Percentiles rank a stretch among this genome's conserved stretches.
phyloP scores from a whole-genome alignment of 2,329 filamentous ascomycete species.

The Colletotrichum euphorbiae region DNA sequence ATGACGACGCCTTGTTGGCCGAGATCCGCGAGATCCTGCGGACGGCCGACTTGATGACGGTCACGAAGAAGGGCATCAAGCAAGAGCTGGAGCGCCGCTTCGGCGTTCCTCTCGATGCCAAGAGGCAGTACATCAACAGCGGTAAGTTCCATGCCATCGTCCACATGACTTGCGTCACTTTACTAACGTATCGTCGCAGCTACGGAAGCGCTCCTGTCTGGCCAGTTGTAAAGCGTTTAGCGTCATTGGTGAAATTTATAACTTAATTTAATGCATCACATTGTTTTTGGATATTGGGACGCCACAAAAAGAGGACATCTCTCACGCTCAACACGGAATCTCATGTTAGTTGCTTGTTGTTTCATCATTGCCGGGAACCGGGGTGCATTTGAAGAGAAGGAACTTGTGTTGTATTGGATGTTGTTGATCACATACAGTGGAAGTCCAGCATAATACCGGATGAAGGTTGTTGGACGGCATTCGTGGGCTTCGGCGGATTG shows the following conservation, averaged over 20 bases:
- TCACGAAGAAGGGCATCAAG: slow-evolving; percentile 99
- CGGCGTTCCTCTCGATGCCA: slow-evolving; percentile 84
- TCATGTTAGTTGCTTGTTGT: background rate
- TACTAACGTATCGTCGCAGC: slow-evolving; percentile 57
- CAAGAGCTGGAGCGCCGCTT: slow-evolving; percentile 91
- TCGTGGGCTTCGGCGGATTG: slow-evolving; percentile 7
- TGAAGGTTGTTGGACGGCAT: background rate
- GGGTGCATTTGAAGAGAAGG: background rate
- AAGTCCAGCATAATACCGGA: slow-evolving; percentile 35
- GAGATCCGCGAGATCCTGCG: slow-evolving; percentile 95
- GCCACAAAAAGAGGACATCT: slow-evolving; percentile 17
- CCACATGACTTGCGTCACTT: slow-evolving; percentile 13
- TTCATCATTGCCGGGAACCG: background rate
- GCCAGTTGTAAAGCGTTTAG: slow-evolving; percentile 69
- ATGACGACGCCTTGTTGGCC: slow-evolving; percentile 87
- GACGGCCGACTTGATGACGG: slow-evolving; percentile 94
- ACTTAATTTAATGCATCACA: slow-evolving; percentile 32
- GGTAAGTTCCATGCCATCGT: slow-evolving; percentile 67
- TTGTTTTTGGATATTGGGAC: slow-evolving; percentile 12
- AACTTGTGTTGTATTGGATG: background rate
- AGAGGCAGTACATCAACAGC: slow-evolving; percentile 93
- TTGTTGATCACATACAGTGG: slow-evolving; percentile 12
- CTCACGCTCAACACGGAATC: background rate
- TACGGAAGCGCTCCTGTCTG: slow-evolving; percentile 83
- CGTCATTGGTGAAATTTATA: slow-evolving; percentile 11